These are phyloP conservation scores for Coemansia sp. DNA, from an alignment of 192 early-diverging fungal species.

Conservation along the genomic window DNA sequence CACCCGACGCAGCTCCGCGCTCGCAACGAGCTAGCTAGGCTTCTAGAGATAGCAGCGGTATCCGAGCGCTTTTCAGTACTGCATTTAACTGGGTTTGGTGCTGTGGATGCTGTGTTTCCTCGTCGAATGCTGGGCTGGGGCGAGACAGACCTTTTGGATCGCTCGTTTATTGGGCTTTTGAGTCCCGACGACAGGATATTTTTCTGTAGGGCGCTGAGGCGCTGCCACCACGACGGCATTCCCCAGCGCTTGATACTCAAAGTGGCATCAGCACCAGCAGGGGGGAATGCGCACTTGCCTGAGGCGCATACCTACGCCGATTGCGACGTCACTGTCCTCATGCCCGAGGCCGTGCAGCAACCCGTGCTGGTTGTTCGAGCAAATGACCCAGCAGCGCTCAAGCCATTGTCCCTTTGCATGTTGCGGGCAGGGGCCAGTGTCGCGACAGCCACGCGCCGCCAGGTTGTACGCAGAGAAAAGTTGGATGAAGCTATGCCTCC, in stretches of 20 bases:
- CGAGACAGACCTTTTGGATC: conserved; percentile 37
- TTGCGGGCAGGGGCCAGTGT: conserved; percentile 1
- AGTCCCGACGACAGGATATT: conserved; percentile 38
- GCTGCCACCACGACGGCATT: conserved; percentile 41
- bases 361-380: conserved; percentile 48
- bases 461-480: conserved; percentile 18
- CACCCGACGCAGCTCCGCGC: conserved; percentile 7
- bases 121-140: conserved; percentile 41
- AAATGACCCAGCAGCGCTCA: conserved; percentile 20
- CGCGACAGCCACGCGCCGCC: conserved; percentile 6
- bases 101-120: conserved; percentile 47
- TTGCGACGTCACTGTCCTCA: conserved; percentile 53
- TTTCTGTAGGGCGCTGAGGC: conserved; percentile 39
- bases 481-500: conserved; percentile 2
- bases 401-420: conserved; percentile 1
- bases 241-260: conserved; percentile 44
- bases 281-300: background rate
- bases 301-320: conserved; percentile 15
- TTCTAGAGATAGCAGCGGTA: conserved; percentile 23
- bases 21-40: conserved; percentile 20
- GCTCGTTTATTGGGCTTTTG: conserved; percentile 43
- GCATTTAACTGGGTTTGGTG: conserved; percentile 46
- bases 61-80: conserved; percentile 37
- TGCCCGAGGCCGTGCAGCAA: conserved; percentile 44
- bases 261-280: conserved; percentile 7